Conservation (phyloP, 2,329 filamentous ascomycete genomes). For the Geosmithia morbida region DNA sequence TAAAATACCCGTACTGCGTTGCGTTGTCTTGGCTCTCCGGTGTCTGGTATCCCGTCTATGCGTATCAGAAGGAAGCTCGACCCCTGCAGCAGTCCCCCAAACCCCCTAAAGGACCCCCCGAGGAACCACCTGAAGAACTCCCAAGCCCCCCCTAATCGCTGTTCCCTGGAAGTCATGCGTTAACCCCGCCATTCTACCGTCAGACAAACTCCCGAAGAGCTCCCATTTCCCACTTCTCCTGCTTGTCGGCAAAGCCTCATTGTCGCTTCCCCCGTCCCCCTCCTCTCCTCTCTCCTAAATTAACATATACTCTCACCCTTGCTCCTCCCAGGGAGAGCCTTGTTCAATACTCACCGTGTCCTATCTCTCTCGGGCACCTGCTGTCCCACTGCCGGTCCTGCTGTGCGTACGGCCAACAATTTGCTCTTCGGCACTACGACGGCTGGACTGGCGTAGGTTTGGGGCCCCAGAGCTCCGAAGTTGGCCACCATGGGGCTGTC, state of each 20-base stretch:
- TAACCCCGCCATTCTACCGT: not conserved
- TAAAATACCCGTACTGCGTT: no score
- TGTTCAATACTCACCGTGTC: not conserved
- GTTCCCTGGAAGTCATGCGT: not conserved
- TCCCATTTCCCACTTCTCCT: not conserved
- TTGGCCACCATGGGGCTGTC: conserved; percentile 61
- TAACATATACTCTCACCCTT: not conserved
- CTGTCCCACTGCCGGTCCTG: no score
- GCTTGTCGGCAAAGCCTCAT: not conserved
- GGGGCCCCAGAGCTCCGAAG: not conserved
- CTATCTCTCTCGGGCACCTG: not conserved
- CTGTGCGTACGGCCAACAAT: no score
- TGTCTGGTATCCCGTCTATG: no score
- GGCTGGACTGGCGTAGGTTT: not conserved
- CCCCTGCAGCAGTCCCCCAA: no score
- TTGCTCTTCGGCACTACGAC: not conserved
- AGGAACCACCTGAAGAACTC: not conserved
- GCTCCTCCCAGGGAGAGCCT: not conserved
- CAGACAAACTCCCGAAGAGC: not conserved
- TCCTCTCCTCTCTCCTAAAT: not conserved
- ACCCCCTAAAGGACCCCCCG: no score
- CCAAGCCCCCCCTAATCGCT: not conserved
- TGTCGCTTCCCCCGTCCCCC: no score
- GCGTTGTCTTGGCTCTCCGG: no score
- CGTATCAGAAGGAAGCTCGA: no score